These are phyloP conservation scores for Coemansia sp. DNA, from an alignment of 192 early-diverging fungal species.

Conservation along the genomic window DNA sequence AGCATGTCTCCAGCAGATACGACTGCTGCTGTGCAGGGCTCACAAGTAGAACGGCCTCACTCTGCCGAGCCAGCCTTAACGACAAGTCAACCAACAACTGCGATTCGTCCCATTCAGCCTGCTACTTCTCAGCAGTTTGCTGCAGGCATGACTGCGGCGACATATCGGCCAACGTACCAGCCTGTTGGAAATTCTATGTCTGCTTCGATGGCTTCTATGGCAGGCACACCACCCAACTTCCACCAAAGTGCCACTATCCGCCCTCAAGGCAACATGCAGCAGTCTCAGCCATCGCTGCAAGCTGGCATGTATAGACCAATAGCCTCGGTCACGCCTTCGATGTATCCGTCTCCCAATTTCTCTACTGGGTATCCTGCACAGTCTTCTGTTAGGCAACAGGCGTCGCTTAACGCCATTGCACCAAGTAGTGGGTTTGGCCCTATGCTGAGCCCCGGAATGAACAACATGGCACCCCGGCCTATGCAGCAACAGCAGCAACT, in stretches of 20 bases:
- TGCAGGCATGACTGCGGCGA: background rate
- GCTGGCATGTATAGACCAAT: background rate
- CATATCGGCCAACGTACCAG: slow-evolving; percentile 1
- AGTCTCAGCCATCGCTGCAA: background rate
- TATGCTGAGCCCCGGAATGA: background rate
- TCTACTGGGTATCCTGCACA: background rate
- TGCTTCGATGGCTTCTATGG: background rate
- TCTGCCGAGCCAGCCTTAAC: slow-evolving; percentile 21
- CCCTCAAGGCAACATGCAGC: slow-evolving; percentile 3
- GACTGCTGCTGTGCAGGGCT: background rate
- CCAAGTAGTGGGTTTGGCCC: background rate
- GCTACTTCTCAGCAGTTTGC: background rate
- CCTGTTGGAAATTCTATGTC: background rate
- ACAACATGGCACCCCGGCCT: background rate
- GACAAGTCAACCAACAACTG: background rate
- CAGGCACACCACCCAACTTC: background rate
- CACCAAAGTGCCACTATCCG: background rate
- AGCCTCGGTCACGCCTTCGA: background rate
- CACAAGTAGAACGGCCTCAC: slow-evolving; percentile 25
- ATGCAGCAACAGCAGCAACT: slow-evolving; percentile 14
- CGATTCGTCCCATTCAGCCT: background rate
- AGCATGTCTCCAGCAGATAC: background rate
- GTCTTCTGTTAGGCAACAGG: background rate
- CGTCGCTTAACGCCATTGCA: background rate
- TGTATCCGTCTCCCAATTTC: slow-evolving; percentile 1